A percentile compares a stretch with the other conserved stretches of the same genome.
These are phyloP conservation scores for Suhomyces chickasaworum DNA, from an alignment of 1,139 yeast species.

Conservation along the genomic window DNA sequence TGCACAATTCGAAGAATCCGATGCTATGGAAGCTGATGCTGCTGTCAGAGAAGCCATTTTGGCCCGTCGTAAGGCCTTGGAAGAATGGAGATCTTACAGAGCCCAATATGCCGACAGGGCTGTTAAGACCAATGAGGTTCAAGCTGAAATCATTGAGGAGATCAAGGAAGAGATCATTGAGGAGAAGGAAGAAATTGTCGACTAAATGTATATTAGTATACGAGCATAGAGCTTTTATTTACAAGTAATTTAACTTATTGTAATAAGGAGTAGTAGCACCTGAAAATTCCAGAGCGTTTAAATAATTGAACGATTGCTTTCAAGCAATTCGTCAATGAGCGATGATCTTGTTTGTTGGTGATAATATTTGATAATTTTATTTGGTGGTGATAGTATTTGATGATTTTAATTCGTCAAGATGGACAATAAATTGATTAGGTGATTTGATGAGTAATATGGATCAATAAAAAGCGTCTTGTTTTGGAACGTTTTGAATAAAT, in stretches of 20 bases:
- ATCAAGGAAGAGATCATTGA: slow-evolving; percentile 69
- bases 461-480: no score
- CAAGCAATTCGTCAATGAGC: no score
- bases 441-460: no score
- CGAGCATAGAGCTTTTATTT: slow-evolving; percentile 5
- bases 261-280: neutral
- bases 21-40: slow-evolving; percentile 95
- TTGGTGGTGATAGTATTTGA: no score
- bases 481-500: no score
- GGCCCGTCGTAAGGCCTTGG: slow-evolving; percentile 77
- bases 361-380: no score
- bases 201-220: slow-evolving; percentile 29
- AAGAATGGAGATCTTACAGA: slow-evolving; percentile 88
- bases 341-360: no score
- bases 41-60: slow-evolving; percentile 89
- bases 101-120: slow-evolving; percentile 52
- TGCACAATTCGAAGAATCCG: slow-evolving; percentile 91
- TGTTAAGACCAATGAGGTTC: slow-evolving; percentile 50
- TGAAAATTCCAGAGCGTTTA: neutral
- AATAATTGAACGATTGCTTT: no score
- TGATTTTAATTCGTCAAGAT: no score
- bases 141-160: slow-evolving; percentile 71
- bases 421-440: no score
- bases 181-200: slow-evolving; percentile 79
- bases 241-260: neutral